Conservation (phyloP, 2,329 filamentous ascomycete genomes). For the Pseudogymnoascus sp. region DNA sequence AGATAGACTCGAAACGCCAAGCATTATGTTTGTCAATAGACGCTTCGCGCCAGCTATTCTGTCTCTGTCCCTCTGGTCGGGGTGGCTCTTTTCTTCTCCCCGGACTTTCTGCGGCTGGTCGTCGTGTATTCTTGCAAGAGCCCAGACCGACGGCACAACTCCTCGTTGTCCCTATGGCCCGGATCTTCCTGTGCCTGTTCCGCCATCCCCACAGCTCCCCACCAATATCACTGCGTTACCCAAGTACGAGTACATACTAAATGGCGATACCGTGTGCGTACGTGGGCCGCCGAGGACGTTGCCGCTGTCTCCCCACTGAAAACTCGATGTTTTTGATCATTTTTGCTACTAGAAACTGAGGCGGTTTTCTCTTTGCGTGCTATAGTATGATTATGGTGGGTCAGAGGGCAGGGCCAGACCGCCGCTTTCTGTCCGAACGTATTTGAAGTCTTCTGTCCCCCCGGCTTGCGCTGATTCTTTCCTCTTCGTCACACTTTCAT, state of each 20-base stretch:
- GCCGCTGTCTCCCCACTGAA: slow-evolving; percentile 3
- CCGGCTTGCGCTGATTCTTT: background rate
- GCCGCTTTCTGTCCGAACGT: background rate
- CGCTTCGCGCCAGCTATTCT: background rate
- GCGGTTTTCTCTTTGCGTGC: background rate
- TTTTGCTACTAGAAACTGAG: background rate
- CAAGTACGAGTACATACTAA: background rate
- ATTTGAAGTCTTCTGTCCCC: background rate
- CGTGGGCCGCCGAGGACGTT: background rate
- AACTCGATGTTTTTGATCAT: background rate
- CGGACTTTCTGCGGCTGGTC: background rate
- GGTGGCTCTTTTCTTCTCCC: background rate
- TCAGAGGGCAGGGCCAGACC: slow-evolving; percentile 4
- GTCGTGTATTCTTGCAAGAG: background rate
- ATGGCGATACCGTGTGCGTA: background rate
- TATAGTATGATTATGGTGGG: background rate
- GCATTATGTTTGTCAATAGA: background rate
- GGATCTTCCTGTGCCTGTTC: background rate
- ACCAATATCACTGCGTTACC: background rate
- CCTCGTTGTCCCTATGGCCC: background rate
- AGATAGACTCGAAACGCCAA: background rate
- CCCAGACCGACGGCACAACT: background rate
- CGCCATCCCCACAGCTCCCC: background rate
- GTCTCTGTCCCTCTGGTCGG: background rate
- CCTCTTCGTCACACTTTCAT: slow-evolving; percentile 6